Percentiles rank a stretch among this genome's conserved stretches.
These are phyloP conservation scores for Amauroascus verrucosus DNA, from an alignment of 2,329 filamentous ascomycete genomes.

Conservation along the genomic window DNA sequence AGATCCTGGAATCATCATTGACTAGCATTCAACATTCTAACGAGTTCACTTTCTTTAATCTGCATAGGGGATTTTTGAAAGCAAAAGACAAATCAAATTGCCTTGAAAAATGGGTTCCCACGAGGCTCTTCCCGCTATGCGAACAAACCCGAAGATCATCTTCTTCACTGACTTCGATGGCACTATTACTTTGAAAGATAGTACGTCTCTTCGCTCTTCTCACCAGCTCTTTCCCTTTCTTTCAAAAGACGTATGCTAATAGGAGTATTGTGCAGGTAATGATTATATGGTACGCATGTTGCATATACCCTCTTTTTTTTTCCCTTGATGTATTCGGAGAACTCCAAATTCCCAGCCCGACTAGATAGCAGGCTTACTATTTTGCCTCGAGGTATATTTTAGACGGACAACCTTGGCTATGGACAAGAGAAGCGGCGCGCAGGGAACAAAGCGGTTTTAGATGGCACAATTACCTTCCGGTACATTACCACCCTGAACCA, in stretches of 20 bases:
- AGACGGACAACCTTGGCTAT: conserved; percentile 89
- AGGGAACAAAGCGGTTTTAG: conserved; percentile 67
- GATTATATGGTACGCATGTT: conserved; percentile 47
- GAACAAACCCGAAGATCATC: conserved; percentile 69
- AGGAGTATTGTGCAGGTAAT: conserved; percentile 42
- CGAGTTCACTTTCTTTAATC: background rate
- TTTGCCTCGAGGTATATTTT: conserved; percentile 17
- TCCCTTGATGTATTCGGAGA: background rate
- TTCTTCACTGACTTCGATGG: conserved; percentile 99
- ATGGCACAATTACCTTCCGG: conserved; percentile 61
- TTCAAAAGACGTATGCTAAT: conserved; percentile 14
- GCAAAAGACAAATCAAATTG: background rate
- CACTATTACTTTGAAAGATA: conserved; percentile 71
- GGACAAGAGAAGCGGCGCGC: conserved; percentile 59
- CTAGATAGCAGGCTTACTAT: background rate
- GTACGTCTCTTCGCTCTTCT: conserved; percentile 30
- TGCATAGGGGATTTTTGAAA: background rate
- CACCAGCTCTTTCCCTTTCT: background rate
- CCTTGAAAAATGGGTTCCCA: conserved; percentile 15
- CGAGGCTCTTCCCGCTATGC: conserved; percentile 32
- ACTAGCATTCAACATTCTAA: background rate
- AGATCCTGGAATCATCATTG: too few species aligned
- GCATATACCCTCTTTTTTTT: background rate
- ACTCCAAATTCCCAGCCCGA: background rate
- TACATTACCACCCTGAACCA: conserved; percentile 21